A percentile compares a stretch with the other conserved stretches of the same genome.
Evolutionary conservation across 2,329 filamentous ascomycete species (phyloP).

Genomic region (Beauveria sp.): DNA sequence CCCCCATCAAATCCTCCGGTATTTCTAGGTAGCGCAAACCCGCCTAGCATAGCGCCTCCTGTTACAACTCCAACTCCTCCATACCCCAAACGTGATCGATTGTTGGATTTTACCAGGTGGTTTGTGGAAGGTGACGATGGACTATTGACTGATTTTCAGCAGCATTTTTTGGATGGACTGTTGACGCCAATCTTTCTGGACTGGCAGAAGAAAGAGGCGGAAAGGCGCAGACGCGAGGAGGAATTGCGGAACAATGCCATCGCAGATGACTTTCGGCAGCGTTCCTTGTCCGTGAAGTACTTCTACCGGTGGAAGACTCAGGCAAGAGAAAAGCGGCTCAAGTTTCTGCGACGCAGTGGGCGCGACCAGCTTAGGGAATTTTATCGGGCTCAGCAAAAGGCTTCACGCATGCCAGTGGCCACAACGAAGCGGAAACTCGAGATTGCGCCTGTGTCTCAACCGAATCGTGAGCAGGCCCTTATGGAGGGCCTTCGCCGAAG

Average conservation of each 20-base stretch:
- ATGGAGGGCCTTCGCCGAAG: slow-evolving; percentile 5
- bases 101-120: slow-evolving; percentile 46
- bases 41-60: background rate
- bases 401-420: slow-evolving; percentile 10
- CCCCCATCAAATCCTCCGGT: background rate
- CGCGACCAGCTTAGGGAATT: slow-evolving; percentile 43
- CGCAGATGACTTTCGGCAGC: slow-evolving; percentile 39
- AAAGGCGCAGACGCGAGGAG: slow-evolving; percentile 37
- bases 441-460: background rate
- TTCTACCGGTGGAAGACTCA: slow-evolving; percentile 49
- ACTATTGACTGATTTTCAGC: slow-evolving; percentile 42
- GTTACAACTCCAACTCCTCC: background rate
- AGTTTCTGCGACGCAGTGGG: slow-evolving; percentile 42
- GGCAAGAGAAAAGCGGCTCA: slow-evolving; percentile 39
- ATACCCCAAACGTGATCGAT: slow-evolving; percentile 28
- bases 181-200: slow-evolving; percentile 33
- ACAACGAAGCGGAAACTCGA: slow-evolving; percentile 16
- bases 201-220: slow-evolving; percentile 32
- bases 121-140: slow-evolving; percentile 46
- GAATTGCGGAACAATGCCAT: slow-evolving; percentile 38
- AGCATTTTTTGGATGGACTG: slow-evolving; percentile 37
- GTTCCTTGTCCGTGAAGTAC: slow-evolving; percentile 45
- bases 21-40: background rate
- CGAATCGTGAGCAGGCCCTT: slow-evolving; percentile 4
- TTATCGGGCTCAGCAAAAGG: slow-evolving; percentile 30